phyloP scores from a whole-genome alignment of 441 rosid genomes.

The Mallotus japonicus region DNA sequence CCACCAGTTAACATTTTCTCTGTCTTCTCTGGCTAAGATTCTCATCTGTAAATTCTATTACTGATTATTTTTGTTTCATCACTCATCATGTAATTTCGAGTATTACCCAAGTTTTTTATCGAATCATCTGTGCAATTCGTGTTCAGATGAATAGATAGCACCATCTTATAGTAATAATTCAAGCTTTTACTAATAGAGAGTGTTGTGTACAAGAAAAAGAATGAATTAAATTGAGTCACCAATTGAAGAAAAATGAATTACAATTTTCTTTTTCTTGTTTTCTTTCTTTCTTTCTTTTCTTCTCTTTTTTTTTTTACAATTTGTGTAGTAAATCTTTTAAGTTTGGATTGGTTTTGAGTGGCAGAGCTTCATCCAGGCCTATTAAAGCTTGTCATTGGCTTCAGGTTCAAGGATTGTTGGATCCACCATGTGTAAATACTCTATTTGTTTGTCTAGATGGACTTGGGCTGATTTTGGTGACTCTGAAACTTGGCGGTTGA shows the following conservation, averaged over 20 bases:
- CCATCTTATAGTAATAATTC: too few relatives aligned
- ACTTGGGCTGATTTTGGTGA: constrained; percentile 32
- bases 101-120: constrained; percentile 37
- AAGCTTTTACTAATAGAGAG: too few relatives aligned
- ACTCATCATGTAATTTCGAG: constrained; percentile 31
- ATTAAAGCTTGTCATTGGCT: constrained; percentile 26
- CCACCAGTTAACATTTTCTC: constrained; percentile 40
- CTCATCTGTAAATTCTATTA: constrained; percentile 34
- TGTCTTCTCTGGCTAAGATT: constrained; percentile 55
- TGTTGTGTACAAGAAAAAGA: not conserved
- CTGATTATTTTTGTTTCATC: constrained; percentile 35
- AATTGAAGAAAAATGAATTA: not conserved
- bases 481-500: constrained; percentile 30
- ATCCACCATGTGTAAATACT: constrained; percentile 25
- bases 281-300: not conserved
- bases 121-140: constrained; percentile 35
- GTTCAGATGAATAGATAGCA: constrained; percentile 12
- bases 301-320: constrained; percentile 19
- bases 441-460: constrained; percentile 25
- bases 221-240: constrained; percentile 6
- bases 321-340: constrained; percentile 5
- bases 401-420: not conserved
- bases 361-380: constrained; percentile 48
- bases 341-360: constrained; percentile 38
- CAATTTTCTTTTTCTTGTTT: not conserved